Conservation (phyloP, 2,329 filamentous ascomycete species). For the Epicoccum sorghinum region DNA sequence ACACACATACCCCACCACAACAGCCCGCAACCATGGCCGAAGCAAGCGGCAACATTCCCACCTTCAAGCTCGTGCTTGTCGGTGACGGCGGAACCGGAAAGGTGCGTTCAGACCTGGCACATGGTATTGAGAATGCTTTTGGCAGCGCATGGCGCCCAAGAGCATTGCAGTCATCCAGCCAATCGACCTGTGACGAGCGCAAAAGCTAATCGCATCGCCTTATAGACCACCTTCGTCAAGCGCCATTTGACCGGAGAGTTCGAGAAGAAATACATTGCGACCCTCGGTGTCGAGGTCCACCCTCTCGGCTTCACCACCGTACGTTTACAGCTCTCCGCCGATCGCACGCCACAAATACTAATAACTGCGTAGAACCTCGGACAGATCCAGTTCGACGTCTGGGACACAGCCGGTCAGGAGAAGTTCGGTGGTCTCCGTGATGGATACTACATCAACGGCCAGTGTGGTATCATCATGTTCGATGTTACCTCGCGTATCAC, state of each 20-base stretch:
- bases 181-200: not conserved
- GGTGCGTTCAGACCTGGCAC: slow-evolving; percentile 65
- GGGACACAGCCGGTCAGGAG: slow-evolving; percentile 98
- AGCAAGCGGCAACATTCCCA: slow-evolving; percentile 67
- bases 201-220: slow-evolving; percentile 29
- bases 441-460: slow-evolving; percentile 99
- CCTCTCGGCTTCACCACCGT: slow-evolving; percentile 97
- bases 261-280: slow-evolving; percentile 99
- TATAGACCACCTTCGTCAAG: slow-evolving; percentile 99
- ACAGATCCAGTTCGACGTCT: slow-evolving; percentile 97
- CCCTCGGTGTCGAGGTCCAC: slow-evolving; percentile 98
- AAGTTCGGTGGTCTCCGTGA: slow-evolving; percentile 99
- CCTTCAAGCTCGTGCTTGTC: slow-evolving; percentile 99
- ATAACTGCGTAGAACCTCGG: slow-evolving; percentile 74
- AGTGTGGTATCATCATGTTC: slow-evolving; percentile 99
- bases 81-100: slow-evolving; percentile 99
- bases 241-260: slow-evolving; percentile 99
- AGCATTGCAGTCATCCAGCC: slow-evolving; percentile 9
- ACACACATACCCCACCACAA: slow-evolving; percentile 42
- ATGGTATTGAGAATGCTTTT: not conserved
- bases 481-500: slow-evolving; percentile 99
- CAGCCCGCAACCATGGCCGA: slow-evolving; percentile 60
- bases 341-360: slow-evolving; percentile 26
- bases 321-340: slow-evolving; percentile 54
- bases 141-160: slow-evolving; percentile 2